Evolutionary conservation across 805 yeast genomes (phyloP).

Genomic region (Suhomyces faveliae): DNA sequence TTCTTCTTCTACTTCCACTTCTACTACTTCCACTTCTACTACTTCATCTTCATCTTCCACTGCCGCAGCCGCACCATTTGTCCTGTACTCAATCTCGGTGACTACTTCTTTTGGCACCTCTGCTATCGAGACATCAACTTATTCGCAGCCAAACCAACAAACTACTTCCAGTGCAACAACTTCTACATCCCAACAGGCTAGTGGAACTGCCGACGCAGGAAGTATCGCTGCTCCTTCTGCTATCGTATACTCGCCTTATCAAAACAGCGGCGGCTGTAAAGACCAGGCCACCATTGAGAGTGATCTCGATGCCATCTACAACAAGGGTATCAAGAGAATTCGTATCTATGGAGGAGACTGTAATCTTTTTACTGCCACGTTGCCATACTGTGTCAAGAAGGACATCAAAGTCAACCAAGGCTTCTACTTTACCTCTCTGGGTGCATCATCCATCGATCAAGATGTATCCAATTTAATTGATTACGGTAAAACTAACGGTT

Average conservation of each 20-base stretch:
- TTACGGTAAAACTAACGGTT: slow-evolving; percentile 49
- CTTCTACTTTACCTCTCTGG: slow-evolving; percentile 68
- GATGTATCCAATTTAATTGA: slow-evolving; percentile 53
- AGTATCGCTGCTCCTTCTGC: slow-evolving; percentile 48
- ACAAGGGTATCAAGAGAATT: slow-evolving; percentile 61
- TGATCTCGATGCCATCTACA: slow-evolving; percentile 58
- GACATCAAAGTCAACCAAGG: slow-evolving; percentile 85
- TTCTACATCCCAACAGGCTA: slow-evolving; percentile 9
- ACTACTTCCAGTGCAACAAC: slow-evolving; percentile 11
- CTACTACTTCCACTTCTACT: slow-evolving; percentile 18
- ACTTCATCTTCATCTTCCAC: slow-evolving; percentile 1
- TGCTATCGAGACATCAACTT: slow-evolving; percentile 23
- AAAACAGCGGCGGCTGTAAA: slow-evolving; percentile 67
- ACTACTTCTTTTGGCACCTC: background rate
- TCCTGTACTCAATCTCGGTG: background rate
- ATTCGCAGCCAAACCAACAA: slow-evolving; percentile 11
- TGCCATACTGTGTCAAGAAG: slow-evolving; percentile 54
- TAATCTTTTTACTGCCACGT: slow-evolving; percentile 59
- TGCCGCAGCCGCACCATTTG: slow-evolving; percentile 5
- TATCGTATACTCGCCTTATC: slow-evolving; percentile 79
- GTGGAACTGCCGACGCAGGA: slow-evolving; percentile 12
- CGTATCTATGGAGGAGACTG: slow-evolving; percentile 91
- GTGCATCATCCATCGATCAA: slow-evolving; percentile 67
- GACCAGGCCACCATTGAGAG: slow-evolving; percentile 46
- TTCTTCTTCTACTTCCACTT: slow-evolving; percentile 12